Percentiles rank a stretch among this genome's conserved stretches.
These are phyloP conservation scores for Glebionis coronaria DNA, from an alignment of 129 eudicot species.

Conservation along the genomic window DNA sequence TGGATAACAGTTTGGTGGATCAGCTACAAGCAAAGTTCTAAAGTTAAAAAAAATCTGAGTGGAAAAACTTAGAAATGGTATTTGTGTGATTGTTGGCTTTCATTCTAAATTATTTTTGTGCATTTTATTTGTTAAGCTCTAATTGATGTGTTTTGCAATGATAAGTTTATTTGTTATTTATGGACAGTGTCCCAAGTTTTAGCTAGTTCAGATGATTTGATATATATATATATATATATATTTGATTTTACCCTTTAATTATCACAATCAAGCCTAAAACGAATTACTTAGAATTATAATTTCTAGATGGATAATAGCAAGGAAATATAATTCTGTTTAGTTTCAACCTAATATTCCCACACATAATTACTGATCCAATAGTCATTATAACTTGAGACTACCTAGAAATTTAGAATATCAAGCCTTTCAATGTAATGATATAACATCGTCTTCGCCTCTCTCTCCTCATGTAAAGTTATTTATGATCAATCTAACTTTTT, in stretches of 20 bases:
- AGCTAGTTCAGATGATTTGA: not conserved
- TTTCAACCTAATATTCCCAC: too few relatives aligned
- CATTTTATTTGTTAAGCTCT: slow-evolving; percentile 5
- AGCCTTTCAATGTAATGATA: too few relatives aligned
- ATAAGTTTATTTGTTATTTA: not conserved
- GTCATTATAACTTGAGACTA: not conserved
- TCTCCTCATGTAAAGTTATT: not conserved
- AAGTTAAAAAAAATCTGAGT: not conserved
- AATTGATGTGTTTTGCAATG: slow-evolving; percentile 11
- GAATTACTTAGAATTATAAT: not conserved
- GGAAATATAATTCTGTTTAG: too few relatives aligned
- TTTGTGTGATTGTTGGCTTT: slow-evolving; percentile 19
- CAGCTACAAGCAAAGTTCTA: slow-evolving; percentile 34
- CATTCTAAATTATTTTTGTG: slow-evolving; percentile 13
- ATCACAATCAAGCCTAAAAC: not conserved
- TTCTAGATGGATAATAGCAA: too few relatives aligned
- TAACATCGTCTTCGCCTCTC: not conserved
- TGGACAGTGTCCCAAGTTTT: not conserved
- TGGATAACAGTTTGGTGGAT: slow-evolving; percentile 31
- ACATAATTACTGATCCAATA: not conserved
- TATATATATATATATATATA: not conserved
- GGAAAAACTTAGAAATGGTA: not conserved
- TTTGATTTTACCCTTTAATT: not conserved
- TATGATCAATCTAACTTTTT: not conserved
- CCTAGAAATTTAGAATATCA: not conserved